These are phyloP conservation scores for Apium graveolens DNA, from an alignment of 129 eudicot genomes.

Conservation along the genomic window DNA sequence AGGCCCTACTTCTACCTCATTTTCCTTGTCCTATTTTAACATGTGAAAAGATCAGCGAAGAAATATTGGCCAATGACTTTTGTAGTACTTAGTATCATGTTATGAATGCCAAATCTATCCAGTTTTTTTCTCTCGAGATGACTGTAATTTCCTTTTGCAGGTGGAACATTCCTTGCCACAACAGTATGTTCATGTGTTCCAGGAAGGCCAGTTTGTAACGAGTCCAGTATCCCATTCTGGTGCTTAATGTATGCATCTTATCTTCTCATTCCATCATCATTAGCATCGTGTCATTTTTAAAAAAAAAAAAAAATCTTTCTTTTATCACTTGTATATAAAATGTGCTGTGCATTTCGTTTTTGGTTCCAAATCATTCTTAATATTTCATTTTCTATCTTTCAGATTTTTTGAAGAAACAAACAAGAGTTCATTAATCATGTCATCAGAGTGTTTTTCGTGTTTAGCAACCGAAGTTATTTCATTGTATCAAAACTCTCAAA, in stretches of 20 bases:
- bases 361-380: neutral
- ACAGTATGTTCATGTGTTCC: constrained; percentile 56
- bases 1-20: too few relatives aligned
- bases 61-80: neutral
- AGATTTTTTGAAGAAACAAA: neutral
- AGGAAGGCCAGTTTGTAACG: constrained; percentile 73
- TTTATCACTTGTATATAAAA: neutral
- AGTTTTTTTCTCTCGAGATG: neutral
- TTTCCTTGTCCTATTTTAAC: neutral
- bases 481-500: neutral
- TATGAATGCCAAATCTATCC: neutral
- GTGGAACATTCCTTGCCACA: constrained; percentile 86
- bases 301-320: too few relatives aligned
- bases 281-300: neutral
- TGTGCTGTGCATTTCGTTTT: neutral
- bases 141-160: constrained; percentile 27
- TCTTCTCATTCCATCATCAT: neutral
- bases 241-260: constrained; percentile 33
- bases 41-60: neutral
- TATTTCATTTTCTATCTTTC: neutral
- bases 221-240: constrained; percentile 90
- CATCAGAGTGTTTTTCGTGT: neutral
- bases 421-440: neutral
- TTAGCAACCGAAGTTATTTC: neutral
- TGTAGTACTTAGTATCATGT: neutral